Conservation (phyloP, 345 rosid species). For the Lumnitzera littorea region DNA sequence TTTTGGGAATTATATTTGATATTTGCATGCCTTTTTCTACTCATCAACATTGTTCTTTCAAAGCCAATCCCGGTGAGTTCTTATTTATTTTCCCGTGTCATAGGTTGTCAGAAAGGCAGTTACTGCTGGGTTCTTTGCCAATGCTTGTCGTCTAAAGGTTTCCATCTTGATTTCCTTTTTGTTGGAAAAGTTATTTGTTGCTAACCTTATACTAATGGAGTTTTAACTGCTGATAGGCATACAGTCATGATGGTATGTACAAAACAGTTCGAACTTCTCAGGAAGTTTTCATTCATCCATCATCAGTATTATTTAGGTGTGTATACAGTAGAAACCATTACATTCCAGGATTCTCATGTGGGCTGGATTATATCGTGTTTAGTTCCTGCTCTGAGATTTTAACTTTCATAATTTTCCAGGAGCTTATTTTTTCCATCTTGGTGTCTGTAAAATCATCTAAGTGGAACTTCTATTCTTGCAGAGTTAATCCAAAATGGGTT, state of each 20-base stretch:
- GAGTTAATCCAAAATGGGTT: slow-evolving; percentile 93
- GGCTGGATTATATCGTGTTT: not conserved
- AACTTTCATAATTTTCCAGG: not conserved
- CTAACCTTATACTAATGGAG: not conserved
- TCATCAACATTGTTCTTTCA: not conserved
- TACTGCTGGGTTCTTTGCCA: slow-evolving; percentile 79
- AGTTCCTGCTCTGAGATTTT: not conserved
- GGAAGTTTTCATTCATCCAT: slow-evolving; percentile 89
- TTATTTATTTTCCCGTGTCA: slow-evolving; percentile 7
- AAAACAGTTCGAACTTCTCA: slow-evolving; percentile 80
- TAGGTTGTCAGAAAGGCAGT: slow-evolving; percentile 85
- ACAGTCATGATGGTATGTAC: slow-evolving; percentile 66
- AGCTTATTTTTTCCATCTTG: not conserved
- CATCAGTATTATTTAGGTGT: slow-evolving; percentile 87
- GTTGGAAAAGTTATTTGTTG: not conserved
- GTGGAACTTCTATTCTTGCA: slow-evolving; percentile 20
- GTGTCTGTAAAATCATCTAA: too few relatives aligned
- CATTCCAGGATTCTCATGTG: not conserved
- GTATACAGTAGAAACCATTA: slow-evolving; percentile 9
- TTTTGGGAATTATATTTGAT: not conserved
- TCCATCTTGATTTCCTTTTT: not conserved
- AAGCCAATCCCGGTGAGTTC: not conserved
- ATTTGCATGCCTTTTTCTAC: not conserved
- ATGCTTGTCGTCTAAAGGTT: slow-evolving; percentile 77
- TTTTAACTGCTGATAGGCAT: slow-evolving; percentile 8